phyloP scores from a whole-genome alignment of 345 rosid species.

The Citrus medica region DNA sequence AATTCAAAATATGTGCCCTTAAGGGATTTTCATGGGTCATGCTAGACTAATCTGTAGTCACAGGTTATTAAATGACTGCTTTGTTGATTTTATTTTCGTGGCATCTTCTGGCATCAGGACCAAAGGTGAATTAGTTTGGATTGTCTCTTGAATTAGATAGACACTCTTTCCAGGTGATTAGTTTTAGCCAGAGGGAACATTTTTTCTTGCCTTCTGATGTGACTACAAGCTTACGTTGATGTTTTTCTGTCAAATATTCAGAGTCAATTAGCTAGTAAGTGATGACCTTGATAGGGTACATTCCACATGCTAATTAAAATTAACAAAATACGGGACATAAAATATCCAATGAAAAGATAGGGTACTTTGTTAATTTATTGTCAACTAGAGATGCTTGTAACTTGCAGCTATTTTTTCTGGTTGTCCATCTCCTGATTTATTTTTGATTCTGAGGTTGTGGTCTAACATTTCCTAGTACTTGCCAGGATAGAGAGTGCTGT shows the following conservation, averaged over 20 bases:
- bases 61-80: too few relatives aligned
- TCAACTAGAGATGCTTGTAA: neutral
- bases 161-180: neutral
- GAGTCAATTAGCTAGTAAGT: constrained; percentile 5
- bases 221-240: neutral
- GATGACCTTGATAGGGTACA: neutral
- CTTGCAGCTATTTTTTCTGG: neutral
- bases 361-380: neutral
- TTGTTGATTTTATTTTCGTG: neutral
- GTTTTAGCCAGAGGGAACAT: neutral
- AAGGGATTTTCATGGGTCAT: neutral
- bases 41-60: too few relatives aligned
- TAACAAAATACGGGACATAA: constrained; percentile 7
- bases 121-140: neutral
- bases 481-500: constrained; percentile 83
- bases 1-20: neutral
- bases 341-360: neutral
- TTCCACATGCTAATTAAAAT: neutral
- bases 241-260: neutral
- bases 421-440: neutral
- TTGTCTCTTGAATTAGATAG: neutral
- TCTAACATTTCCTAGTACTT: constrained; percentile 16
- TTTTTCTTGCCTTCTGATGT: neutral
- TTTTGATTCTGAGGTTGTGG: constrained; percentile 4
- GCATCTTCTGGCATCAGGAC: neutral